Conservation (phyloP, 768 basidiomycete genomes). For the Cyathus striatus region DNA sequence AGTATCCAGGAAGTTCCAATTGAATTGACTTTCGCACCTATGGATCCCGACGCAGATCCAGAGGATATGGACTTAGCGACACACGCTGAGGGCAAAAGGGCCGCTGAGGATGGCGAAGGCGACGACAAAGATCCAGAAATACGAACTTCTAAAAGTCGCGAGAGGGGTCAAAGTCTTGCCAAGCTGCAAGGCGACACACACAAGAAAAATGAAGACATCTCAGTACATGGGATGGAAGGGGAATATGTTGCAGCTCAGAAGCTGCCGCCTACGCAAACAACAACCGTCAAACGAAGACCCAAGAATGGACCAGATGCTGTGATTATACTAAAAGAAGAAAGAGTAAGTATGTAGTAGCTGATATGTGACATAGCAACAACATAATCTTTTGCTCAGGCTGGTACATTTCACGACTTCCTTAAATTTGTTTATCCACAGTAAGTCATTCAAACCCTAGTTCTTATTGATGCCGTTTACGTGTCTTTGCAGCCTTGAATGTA, state of each 20-base stretch:
- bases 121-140: constrained; percentile 20
- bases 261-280: no score
- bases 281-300: constrained; percentile 35
- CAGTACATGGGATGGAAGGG: no score
- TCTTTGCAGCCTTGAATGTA: constrained; percentile 68
- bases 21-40: constrained; percentile 57
- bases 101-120: no score
- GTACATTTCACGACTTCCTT: constrained; percentile 89
- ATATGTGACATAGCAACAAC: not conserved
- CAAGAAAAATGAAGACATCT: no score
- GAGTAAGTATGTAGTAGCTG: constrained; percentile 30
- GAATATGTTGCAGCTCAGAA: no score
- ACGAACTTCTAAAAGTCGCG: constrained; percentile 25
- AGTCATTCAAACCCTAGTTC: constrained; percentile 16
- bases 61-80: constrained; percentile 42
- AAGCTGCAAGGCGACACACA: constrained; percentile 46
- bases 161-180: constrained; percentile 49
- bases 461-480: constrained; percentile 2
- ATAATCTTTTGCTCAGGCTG: constrained; percentile 40
- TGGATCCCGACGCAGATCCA: constrained; percentile 42
- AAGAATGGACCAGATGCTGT: constrained; percentile 70
- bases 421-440: constrained; percentile 93
- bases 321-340: constrained; percentile 87
- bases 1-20: constrained; percentile 34
- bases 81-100: constrained; percentile 23